A percentile compares a stretch with the other conserved stretches of the same genome.
phyloP scores from a whole-genome alignment of 2,329 filamentous ascomycete species.

The Paracoccidioides brasiliensis region DNA sequence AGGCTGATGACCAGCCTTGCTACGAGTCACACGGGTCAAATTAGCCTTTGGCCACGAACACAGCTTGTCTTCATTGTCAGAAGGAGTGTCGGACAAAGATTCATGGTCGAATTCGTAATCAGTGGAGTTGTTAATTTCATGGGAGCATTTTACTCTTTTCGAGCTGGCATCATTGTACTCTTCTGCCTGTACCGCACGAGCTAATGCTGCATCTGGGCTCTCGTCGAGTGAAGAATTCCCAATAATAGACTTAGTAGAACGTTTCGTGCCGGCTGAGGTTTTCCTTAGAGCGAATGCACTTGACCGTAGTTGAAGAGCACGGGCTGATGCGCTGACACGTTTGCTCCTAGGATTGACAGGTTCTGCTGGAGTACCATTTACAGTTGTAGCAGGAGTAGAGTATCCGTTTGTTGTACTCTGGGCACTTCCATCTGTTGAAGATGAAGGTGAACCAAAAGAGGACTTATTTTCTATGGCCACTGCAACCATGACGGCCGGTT shows the following conservation, averaged over 20 bases:
- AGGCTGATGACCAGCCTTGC: background rate
- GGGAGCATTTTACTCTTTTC: conserved; percentile 25
- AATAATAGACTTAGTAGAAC: conserved; percentile 32
- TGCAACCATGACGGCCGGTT: conserved; percentile 17
- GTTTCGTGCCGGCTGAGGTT: conserved; percentile 29
- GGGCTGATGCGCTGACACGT: conserved; percentile 32
- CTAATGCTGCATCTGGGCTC: conserved; percentile 39
- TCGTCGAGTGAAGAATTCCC: conserved; percentile 23
- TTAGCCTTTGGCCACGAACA: background rate
- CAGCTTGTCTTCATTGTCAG: background rate
- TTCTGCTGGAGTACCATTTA: conserved; percentile 41
- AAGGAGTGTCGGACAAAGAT: background rate
- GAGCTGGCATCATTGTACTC: conserved; percentile 30
- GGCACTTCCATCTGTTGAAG: conserved; percentile 28
- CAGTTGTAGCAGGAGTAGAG: conserved; percentile 51
- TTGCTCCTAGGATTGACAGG: conserved; percentile 13
- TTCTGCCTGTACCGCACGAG: conserved; percentile 44
- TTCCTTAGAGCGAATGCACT: conserved; percentile 38
- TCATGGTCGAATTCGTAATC: conserved; percentile 4
- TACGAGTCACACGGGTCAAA: background rate
- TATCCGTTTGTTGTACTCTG: conserved; percentile 37
- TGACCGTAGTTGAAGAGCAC: conserved; percentile 34
- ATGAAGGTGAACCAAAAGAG: conserved; percentile 19
- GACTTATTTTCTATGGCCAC: conserved; percentile 19
- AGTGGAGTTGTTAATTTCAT: conserved; percentile 17